Conservation (phyloP, 371 early-diverging fungal species). For the Cokeromyces recurvatus region DNA sequence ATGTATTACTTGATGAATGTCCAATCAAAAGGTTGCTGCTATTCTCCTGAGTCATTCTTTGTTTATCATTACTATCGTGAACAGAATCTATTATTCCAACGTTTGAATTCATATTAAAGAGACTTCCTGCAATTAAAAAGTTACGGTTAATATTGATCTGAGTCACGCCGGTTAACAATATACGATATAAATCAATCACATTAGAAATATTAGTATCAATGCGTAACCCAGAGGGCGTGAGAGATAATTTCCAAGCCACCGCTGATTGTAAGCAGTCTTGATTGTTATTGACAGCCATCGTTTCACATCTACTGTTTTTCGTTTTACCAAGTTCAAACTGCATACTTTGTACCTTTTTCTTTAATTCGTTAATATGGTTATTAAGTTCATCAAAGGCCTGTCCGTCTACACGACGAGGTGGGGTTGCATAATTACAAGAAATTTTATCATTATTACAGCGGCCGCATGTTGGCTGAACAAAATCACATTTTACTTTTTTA, state of each 20-base stretch:
- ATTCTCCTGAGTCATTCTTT: too few species aligned
- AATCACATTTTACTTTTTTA: slow-evolving; percentile 55
- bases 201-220: slow-evolving; percentile 50
- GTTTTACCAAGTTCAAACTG: too few species aligned
- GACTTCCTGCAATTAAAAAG: too few species aligned
- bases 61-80: too few species aligned
- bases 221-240: slow-evolving; percentile 42
- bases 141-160: slow-evolving; percentile 45
- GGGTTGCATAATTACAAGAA: slow-evolving; percentile 33
- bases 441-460: slow-evolving; percentile 36
- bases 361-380: slow-evolving; percentile 32
- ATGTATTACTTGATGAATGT: too few species aligned
- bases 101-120: too few species aligned
- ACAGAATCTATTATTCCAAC: too few species aligned
- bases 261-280: too few species aligned
- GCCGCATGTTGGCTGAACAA: slow-evolving; percentile 47
- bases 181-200: slow-evolving; percentile 45
- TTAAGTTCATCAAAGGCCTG: slow-evolving; percentile 42
- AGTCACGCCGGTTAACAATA: slow-evolving; percentile 40
- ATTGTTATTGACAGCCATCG: too few species aligned
- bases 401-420: slow-evolving; percentile 43
- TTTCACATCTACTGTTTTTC: too few species aligned
- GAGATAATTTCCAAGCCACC: slow-evolving; percentile 46
- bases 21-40: too few species aligned
- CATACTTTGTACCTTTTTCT: too few species aligned